Evolutionary conservation across 345 rosid species (phyloP), one percentile per base, ranked within the genome.

Genomic region (Gossypium rotundifolium): DNA sequence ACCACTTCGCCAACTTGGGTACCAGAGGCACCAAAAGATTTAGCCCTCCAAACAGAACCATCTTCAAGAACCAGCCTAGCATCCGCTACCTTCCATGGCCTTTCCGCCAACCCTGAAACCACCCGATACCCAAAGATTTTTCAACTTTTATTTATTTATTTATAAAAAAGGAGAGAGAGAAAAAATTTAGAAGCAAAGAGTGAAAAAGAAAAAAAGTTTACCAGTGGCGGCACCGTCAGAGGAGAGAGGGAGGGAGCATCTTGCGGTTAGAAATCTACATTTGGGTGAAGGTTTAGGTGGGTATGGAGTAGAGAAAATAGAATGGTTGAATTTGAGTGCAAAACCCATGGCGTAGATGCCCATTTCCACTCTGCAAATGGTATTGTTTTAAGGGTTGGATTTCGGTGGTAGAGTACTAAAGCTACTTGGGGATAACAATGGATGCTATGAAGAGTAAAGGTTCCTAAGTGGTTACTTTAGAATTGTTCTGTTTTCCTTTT

Each of bases 1-100:
- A 95, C 99, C 73, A 95, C 91, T 84, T 95, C 98, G 0, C 98
- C 98, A 71, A 95, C 88, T 83, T 90, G 96, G 9, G 98, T 93
- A 58, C 98, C 99, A 11, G 84, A 83, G 66, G 97, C 96, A 84
- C 99, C 98, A 79, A 95, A 95, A 2, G 99, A 88, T 87, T 93
- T 96, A 51, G 98, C 99, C 73, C 76, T 87, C 99, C 99, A 96
- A 17, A 89, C 40, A 2, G 99, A 93, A 75, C 99, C 98, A 69
- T 93, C 99, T 79, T 89, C 95, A 71, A 91, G 90, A 69, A 89
- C 98, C 76, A 96, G 89, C 73, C 97, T 93, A 73, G 97, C 97
- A 79, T 93, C 83, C 33, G 93, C 84, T 7, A 85, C 78, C 68
- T 78, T 95, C 98, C 99, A 95, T 4, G 97, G 98, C 69, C 91